Percentiles rank a stretch among this genome's conserved stretches.
These are phyloP conservation scores for Fusarium oligoseptatum DNA, from an alignment of 2,329 filamentous ascomycete genomes.

Conservation along the genomic window DNA sequence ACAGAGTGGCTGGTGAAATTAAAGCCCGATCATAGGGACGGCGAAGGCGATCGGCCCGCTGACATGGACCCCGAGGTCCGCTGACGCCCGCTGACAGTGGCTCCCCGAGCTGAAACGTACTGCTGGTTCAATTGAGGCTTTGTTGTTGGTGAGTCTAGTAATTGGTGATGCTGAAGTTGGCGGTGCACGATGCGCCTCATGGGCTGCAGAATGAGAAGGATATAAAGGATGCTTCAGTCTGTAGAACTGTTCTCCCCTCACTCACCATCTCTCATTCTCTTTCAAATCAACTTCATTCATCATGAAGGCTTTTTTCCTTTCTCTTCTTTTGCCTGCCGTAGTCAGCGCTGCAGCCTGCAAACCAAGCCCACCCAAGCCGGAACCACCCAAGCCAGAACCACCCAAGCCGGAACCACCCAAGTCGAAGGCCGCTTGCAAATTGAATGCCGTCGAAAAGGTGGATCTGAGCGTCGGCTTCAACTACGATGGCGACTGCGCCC, in stretches of 20 bases:
- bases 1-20: background rate
- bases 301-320: background rate
- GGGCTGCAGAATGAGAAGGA: background rate
- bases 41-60: background rate
- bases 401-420: background rate
- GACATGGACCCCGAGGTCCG: background rate
- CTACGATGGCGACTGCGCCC: slow-evolving; percentile 44
- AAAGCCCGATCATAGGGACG: background rate
- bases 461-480: background rate
- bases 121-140: background rate
- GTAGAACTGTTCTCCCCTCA: background rate
- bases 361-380: background rate
- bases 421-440: background rate
- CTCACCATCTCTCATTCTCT: background rate
- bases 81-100: background rate
- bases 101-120: background rate
- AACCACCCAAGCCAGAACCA: background rate
- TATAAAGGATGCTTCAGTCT: background rate
- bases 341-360: background rate
- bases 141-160: background rate
- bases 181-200: background rate
- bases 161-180: background rate
- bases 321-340: background rate
- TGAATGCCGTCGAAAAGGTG: background rate
- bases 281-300: background rate